phyloP scores from a whole-genome alignment of 345 rosid species.

The Arabidopsis suecica region DNA sequence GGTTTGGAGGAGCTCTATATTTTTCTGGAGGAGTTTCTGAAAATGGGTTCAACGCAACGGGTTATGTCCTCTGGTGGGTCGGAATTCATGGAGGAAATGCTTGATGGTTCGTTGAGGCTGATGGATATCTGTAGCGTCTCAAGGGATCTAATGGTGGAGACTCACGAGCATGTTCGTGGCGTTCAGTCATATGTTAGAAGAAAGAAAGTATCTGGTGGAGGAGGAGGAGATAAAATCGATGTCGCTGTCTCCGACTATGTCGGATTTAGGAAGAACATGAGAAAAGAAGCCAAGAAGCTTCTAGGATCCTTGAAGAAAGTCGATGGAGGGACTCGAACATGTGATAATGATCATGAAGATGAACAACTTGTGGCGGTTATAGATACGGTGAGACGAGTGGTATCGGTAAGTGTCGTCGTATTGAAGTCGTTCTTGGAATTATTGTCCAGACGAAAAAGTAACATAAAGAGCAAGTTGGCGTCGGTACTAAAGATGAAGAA shows the following conservation, averaged over 20 bases:
- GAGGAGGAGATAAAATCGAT: constrained; percentile 37
- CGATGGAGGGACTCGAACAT: constrained; percentile 34
- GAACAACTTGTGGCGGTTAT: constrained; percentile 51
- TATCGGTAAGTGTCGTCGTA: constrained; percentile 38
- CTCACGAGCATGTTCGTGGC: constrained; percentile 54
- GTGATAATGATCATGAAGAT: constrained; percentile 34
- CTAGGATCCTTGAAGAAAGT: constrained; percentile 55
- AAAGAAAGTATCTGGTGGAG: constrained; percentile 51
- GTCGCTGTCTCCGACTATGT: constrained; percentile 37
- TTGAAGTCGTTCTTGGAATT: constrained; percentile 56
- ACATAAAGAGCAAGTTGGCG: constrained; percentile 53
- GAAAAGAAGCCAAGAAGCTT: constrained; percentile 57
- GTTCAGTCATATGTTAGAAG: constrained; percentile 66
- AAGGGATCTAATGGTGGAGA: constrained; percentile 55
- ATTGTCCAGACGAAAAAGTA: constrained; percentile 45
- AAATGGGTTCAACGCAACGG: constrained; percentile 59
- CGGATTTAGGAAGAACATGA: constrained; percentile 58
- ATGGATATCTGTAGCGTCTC: constrained; percentile 61
- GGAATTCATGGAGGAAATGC: constrained; percentile 51
- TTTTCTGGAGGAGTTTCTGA: constrained; percentile 58
- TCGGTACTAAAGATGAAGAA: constrained; percentile 52
- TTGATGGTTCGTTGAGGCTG: constrained; percentile 64
- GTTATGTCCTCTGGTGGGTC: constrained; percentile 46
- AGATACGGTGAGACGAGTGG: constrained; percentile 51
- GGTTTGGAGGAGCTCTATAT: constrained; percentile 56